These are phyloP conservation scores for Kodamaea kakaduensis DNA, from an alignment of 805 yeast species.

Conservation along the genomic window DNA sequence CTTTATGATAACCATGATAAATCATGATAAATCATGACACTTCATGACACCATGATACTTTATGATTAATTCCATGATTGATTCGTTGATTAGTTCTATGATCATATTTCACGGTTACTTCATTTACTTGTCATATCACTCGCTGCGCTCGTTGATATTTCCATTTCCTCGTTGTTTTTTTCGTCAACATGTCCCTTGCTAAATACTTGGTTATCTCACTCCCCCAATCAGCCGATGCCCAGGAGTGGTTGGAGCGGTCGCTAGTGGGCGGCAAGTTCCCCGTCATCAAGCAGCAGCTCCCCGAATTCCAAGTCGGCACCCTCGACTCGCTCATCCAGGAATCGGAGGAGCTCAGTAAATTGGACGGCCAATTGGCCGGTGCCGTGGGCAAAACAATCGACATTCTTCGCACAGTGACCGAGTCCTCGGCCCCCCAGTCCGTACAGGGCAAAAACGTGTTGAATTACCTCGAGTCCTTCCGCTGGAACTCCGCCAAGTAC, in stretches of 20 bases:
- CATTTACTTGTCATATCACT: no score
- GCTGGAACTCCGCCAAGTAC: conserved; percentile 86
- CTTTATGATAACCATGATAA: no score
- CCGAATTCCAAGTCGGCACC: conserved; percentile 90
- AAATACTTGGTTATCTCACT: conserved; percentile 54
- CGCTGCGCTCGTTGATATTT: no score
- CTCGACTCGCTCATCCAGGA: conserved; percentile 87
- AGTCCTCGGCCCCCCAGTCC: conserved; percentile 19
- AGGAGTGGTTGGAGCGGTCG: conserved; percentile 52
- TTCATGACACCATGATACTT: no score
- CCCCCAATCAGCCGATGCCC: conserved; percentile 48
- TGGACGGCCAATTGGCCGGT: conserved; percentile 71
- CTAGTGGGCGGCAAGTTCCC: conserved; percentile 54
- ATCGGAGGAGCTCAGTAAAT: conserved; percentile 81
- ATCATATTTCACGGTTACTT: background rate
- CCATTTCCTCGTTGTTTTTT: background rate
- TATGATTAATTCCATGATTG: no score
- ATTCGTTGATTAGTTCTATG: no score
- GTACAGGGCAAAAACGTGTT: conserved; percentile 49
- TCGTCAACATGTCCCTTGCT: conserved; percentile 16
- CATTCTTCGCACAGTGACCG: conserved; percentile 47
- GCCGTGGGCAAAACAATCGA: conserved; percentile 77
- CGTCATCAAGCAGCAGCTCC: conserved; percentile 57
- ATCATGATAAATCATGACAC: no score
- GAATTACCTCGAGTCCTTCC: conserved; percentile 67